Conservation (phyloP, 768 basidiomycete genomes). For the Tulasnella sp. region DNA sequence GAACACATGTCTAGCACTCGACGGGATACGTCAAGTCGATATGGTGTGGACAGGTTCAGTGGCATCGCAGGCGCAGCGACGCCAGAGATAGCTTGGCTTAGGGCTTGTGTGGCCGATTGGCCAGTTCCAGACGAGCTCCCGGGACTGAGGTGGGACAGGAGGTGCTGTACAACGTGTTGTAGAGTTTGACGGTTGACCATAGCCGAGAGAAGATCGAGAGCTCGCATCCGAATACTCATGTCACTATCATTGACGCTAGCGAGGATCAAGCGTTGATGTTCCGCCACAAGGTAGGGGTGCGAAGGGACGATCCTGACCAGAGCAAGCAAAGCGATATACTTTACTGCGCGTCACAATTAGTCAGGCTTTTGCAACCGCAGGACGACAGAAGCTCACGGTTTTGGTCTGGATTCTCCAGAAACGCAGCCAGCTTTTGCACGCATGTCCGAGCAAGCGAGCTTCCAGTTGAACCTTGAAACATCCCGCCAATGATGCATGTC, state of each 20-base stretch:
- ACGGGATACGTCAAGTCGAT: slow-evolving; percentile 74
- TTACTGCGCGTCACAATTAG: slow-evolving; percentile 53
- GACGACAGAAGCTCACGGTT: slow-evolving; percentile 62
- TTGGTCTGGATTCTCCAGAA: slow-evolving; percentile 89
- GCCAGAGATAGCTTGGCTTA: slow-evolving; percentile 17
- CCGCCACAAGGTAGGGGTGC: slow-evolving; percentile 80
- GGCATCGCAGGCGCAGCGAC: slow-evolving; percentile 32
- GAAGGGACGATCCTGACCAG: slow-evolving; percentile 93
- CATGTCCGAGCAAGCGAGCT: slow-evolving; percentile 76
- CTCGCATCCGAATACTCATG: slow-evolving; percentile 92
- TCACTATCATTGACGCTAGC: slow-evolving; percentile 87
- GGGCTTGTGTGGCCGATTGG: slow-evolving; percentile 31
- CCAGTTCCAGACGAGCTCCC: slow-evolving; percentile 48
- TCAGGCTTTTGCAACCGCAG: background rate
- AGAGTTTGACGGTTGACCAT: slow-evolving; percentile 84
- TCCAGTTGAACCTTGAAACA: slow-evolving; percentile 75
- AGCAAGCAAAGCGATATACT: slow-evolving; percentile 92
- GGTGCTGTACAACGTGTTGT: slow-evolving; percentile 82
- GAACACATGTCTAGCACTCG: slow-evolving; percentile 83
- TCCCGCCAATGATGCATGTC: slow-evolving; percentile 94
- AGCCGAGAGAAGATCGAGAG: slow-evolving; percentile 84
- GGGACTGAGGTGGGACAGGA: slow-evolving; percentile 77
- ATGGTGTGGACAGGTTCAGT: slow-evolving; percentile 69
- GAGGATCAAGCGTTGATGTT: slow-evolving; percentile 87
- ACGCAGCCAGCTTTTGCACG: slow-evolving; percentile 86